Evolutionary conservation across 352 stramenopile genomes (phyloP).

Genomic region (Phytophthora rubi): DNA sequence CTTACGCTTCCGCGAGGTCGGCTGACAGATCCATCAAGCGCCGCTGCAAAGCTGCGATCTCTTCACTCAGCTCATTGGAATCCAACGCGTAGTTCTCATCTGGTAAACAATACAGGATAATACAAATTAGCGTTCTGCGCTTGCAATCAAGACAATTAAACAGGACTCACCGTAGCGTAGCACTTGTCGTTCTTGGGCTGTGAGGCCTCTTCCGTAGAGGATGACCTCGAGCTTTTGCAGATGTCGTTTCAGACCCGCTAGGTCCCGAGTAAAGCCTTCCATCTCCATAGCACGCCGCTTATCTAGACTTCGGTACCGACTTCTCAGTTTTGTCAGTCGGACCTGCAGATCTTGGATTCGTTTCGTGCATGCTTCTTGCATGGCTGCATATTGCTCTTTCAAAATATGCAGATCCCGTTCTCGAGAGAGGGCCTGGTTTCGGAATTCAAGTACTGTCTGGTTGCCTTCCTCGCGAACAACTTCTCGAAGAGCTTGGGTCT

Average conservation of each 20-base stretch:
- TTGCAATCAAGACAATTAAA: neutral
- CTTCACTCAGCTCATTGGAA: conserved; percentile 64
- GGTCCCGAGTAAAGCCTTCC: conserved; percentile 80
- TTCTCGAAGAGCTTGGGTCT: conserved; percentile 55
- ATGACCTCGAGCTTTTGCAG: conserved; percentile 77
- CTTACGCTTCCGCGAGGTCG: conserved; percentile 54
- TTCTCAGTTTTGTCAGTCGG: conserved; percentile 66
- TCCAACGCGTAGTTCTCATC: conserved; percentile 63
- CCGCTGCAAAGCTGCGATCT: conserved; percentile 67
- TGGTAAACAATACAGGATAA: conserved; percentile 5
- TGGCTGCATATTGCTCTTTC: conserved; percentile 76
- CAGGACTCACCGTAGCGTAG: conserved; percentile 43
- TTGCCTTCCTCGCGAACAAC: conserved; percentile 62
- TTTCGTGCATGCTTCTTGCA: conserved; percentile 72
- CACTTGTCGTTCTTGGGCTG: conserved; percentile 54
- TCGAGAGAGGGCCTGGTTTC: conserved; percentile 55
- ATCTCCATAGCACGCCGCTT: conserved; percentile 82
- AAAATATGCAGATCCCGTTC: conserved; percentile 79
- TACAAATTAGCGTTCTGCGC: conserved; percentile 2
- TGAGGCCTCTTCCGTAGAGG: conserved; percentile 61
- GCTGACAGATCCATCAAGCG: conserved; percentile 67
- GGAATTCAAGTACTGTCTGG: conserved; percentile 59
- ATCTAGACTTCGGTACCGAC: conserved; percentile 67
- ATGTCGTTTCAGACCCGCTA: conserved; percentile 66
- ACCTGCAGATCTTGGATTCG: conserved; percentile 78